Evolutionary conservation across 1,284 basidiomycete species (phyloP).

Genomic region (Cryptococcus floricola): DNA sequence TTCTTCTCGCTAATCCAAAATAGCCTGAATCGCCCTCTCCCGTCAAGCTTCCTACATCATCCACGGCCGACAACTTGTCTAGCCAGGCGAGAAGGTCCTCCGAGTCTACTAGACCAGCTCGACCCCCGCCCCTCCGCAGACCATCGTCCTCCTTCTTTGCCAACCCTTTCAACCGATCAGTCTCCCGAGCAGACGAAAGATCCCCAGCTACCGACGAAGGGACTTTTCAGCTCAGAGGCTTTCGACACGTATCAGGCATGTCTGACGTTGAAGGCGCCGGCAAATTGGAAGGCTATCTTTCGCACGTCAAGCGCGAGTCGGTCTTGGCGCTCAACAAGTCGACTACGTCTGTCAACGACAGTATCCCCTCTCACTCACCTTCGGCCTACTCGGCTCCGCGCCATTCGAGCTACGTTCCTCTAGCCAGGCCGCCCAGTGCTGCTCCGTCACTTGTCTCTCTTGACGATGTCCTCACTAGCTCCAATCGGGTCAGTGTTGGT

Average conservation of each 20-base stretch:
- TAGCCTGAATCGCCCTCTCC: slow-evolving; percentile 18
- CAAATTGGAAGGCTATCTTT: slow-evolving; percentile 18
- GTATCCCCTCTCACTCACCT: not conserved
- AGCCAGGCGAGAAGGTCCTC: not conserved
- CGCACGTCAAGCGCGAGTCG: slow-evolving; percentile 19
- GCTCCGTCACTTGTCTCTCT: slow-evolving; percentile 25
- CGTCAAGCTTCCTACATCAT: slow-evolving; percentile 1
- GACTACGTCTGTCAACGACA: not conserved
- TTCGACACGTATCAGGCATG: slow-evolving; percentile 44
- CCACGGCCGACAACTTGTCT: not conserved
- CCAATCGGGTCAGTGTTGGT: slow-evolving; percentile 32
- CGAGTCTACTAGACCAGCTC: slow-evolving; percentile 5
- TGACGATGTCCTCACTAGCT: slow-evolving; percentile 21
- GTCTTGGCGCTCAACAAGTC: slow-evolving; percentile 4
- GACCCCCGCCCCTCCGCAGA: slow-evolving; percentile 22
- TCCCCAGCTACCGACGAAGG: slow-evolving; percentile 28
- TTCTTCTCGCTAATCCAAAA: not conserved
- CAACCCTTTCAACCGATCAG: slow-evolving; percentile 34
- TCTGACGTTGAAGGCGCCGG: slow-evolving; percentile 24
- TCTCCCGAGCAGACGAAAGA: slow-evolving; percentile 31
- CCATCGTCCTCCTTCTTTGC: slow-evolving; percentile 37
- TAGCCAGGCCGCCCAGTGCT: slow-evolving; percentile 31
- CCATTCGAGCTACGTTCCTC: slow-evolving; percentile 5
- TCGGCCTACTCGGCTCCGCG: not conserved
- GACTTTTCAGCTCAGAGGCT: slow-evolving; percentile 44